Evolutionary conservation across 164 flowering plant genomes (phyloP).

Genomic region (Magnolia kwangsiensis): DNA sequence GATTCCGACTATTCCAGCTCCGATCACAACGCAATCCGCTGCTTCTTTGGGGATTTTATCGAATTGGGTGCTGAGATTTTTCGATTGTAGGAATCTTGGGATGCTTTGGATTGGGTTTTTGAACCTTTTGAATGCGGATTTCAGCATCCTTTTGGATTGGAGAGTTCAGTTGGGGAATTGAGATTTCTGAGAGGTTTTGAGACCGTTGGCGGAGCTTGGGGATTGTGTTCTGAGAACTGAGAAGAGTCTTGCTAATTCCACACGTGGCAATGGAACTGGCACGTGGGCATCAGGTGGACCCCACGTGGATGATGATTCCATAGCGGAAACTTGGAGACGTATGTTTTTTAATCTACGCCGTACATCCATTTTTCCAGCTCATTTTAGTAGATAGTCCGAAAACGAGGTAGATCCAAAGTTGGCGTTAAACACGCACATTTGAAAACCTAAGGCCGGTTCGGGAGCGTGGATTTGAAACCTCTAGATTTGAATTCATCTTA

Average conservation of each 20-base stretch:
- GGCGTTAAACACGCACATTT: too few species aligned
- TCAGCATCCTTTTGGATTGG: constrained; percentile 2
- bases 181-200: too few species aligned
- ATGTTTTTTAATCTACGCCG: too few species aligned
- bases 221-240: not conserved
- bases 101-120: not conserved
- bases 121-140: not conserved
- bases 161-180: not conserved
- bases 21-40: constrained; percentile 84
- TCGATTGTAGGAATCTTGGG: not conserved
- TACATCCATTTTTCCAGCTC: too few species aligned
- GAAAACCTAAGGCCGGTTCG: too few species aligned
- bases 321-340: too few species aligned
- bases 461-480: too few species aligned
- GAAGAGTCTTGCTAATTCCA: not conserved
- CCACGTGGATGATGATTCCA: not conserved
- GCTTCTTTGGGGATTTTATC: constrained; percentile 41
- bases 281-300: not conserved
- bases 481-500: too few species aligned
- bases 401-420: too few species aligned
- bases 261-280: not conserved
- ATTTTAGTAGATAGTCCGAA: too few species aligned
- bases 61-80: constrained; percentile 3
- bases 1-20: constrained; percentile 88
- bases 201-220: not conserved